Evolutionary conservation across 2,329 filamentous ascomycete genomes (phyloP), one percentile per base, ranked within the genome.

Genomic region (Trichoderma harzianum): DNA sequence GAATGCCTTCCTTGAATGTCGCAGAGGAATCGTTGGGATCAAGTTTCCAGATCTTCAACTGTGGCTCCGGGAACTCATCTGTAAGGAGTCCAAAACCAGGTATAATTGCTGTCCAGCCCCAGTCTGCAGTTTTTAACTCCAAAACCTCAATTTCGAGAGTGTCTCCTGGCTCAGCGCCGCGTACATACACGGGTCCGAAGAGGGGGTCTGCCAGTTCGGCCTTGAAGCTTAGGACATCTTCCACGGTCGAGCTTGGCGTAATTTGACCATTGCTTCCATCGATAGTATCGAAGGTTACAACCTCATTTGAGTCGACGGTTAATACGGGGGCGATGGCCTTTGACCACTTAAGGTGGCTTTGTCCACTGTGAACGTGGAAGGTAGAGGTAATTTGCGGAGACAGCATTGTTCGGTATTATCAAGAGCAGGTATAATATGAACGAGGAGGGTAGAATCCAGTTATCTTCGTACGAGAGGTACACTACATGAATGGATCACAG

Each of bases 31-130:
- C 64, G 0, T 30, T 32, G 32, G 64, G 64, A 58, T 67, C 34
- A n/a, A 67, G 51, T 18, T 39, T 16, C 64, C 64, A 67, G 2
- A 67, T 67, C 16, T 67, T 67, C 3, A 67, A 24, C 16, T 67
- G 51, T 7, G 64, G 32, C 11, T 67, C 64, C 14, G 47, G 21
- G 7, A 67, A 67, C 1, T 67, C 47, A 6, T 67, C 12, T 14
- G 51, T 39, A 5, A 67, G 64, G 10, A 67, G 32, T 2, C 64
- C 64, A 30, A 67, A 67, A 14, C 64, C 64, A 43, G 64, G 64
- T 7, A 67, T 30, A 43, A 67, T 57, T n/a, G 64, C 64, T 39
- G 64, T 67, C 64, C 64, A 67, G 8, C 64, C 64, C 64, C 64
- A 67, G 2, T 39, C 32, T 2, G 64, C 26, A 10, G 64, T 67